phyloP scores from a whole-genome alignment of 306 rosid genomes.

The Gynostemma pentaphyllum region DNA sequence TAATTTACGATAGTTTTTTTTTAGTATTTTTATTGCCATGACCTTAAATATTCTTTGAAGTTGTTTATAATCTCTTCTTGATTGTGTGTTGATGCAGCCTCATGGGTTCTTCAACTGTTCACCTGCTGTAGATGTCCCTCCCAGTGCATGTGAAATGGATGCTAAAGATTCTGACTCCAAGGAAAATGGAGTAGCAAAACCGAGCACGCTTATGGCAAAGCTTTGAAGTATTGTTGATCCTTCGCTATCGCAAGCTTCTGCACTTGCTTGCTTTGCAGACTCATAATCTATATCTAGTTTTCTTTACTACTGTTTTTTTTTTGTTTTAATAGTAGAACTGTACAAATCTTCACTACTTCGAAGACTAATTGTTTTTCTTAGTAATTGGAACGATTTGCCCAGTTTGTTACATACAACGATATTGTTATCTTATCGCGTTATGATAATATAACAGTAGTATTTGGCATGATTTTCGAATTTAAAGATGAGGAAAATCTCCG shows the following conservation, averaged over 20 bases:
- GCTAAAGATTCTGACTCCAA: constrained; percentile 32
- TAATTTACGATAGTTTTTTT: not conserved
- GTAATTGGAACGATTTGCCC: not conserved
- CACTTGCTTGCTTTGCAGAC: constrained; percentile 18
- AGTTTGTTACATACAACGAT: not conserved
- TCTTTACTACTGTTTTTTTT: not conserved
- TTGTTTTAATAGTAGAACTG: too few relatives aligned
- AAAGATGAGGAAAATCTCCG: too few relatives aligned
- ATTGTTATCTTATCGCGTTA: not conserved
- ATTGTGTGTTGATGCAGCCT: constrained; percentile 41
- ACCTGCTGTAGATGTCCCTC: constrained; percentile 58
- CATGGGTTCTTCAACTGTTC: constrained; percentile 88
- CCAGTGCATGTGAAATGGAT: constrained; percentile 44
- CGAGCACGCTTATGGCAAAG: constrained; percentile 5
- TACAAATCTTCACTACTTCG: too few relatives aligned
- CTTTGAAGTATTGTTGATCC: constrained; percentile 6
- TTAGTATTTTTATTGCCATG: too few relatives aligned
- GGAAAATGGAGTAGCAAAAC: constrained; percentile 27
- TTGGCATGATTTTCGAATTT: too few relatives aligned
- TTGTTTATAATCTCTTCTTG: not conserved
- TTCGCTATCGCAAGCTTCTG: constrained; percentile 11
- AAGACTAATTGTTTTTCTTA: not conserved
- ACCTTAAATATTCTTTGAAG: not conserved
- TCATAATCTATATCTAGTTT: not conserved
- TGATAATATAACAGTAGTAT: not conserved